Base-by-base conservation (phyloP, 805 yeast species). In the Metschnikowia lochheadii region DNA sequence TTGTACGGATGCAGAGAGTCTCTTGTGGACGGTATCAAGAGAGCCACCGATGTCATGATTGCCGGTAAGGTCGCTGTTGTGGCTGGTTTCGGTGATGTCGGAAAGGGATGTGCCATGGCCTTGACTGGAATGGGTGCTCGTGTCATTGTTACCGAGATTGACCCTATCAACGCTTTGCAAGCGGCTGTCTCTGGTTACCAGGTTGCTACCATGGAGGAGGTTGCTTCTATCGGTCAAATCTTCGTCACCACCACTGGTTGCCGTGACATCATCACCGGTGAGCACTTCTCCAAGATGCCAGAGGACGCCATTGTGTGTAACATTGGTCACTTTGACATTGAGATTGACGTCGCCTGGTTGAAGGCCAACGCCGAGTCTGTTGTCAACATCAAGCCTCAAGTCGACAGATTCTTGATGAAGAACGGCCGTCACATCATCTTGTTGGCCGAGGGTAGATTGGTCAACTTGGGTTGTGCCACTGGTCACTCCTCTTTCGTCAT, bases 41-140 rank as follows among this genome's bases (percentile, higher is more conserved):
- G 98, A 81, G 99, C 98, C 74, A 92, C 99, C 69, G 99, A 92
- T 70, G 98, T 92, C 65, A 94, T 92, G 98, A 86, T 92, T 69
- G 98, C 97, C 63, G 99, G 99, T 80, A 92, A 92, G 82, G 94
- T 89, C 69, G 96, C 98, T 56, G 95, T 92, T 65, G 98, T 92
- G 66, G 97, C 97, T 56, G 99, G 99, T 78, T 92, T 85, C 81
- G 99, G 99, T 84, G 99, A 92, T 73, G 99, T 92, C 70, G 99
- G 99, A 81, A 92, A 92, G 81, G 99, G 99, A 76, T 92, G 99
- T 84, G 97, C 97, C 73, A 87, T 90, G 89, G 96, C 99, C 61
- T 84, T 94, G 68, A 86, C 89, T 79, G 91, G 95, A 71, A 91
- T 92, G 97, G 99, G 99, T 81, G 97, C 99, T 62, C 88, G 97